phyloP scores from a whole-genome alignment of 441 rosid species.

The Populus hybrid region DNA sequence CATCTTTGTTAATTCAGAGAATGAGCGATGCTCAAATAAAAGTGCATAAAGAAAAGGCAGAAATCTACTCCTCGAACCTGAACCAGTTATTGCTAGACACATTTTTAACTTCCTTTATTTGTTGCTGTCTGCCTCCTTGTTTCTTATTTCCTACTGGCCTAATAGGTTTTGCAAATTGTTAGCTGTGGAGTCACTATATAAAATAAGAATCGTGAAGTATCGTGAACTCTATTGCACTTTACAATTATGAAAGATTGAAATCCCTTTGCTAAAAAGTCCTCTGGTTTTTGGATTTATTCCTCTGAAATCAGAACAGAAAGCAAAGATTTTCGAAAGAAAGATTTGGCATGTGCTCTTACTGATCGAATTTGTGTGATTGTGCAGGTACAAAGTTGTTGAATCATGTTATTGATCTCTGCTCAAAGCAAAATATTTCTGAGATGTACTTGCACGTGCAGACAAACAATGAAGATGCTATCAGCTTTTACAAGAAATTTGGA shows the following conservation, averaged over 20 bases:
- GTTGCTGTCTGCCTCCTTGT: background rate
- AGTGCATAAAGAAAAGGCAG: background rate
- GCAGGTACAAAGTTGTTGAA: constrained; percentile 83
- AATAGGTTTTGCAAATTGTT: background rate
- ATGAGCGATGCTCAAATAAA: background rate
- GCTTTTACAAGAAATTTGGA: constrained; percentile 89
- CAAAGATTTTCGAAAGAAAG: background rate
- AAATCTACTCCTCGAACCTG: background rate
- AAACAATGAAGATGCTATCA: constrained; percentile 88
- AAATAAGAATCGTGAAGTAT: background rate
- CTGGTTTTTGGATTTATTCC: background rate
- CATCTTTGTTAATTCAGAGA: background rate
- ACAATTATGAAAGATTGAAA: background rate
- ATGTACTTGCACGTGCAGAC: constrained; percentile 96
- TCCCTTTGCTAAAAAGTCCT: background rate
- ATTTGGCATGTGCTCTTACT: background rate
- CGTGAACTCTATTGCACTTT: background rate
- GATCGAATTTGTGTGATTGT: constrained; percentile 20
- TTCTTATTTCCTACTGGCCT: background rate
- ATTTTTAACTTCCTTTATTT: background rate
- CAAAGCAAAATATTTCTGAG: constrained; percentile 66
- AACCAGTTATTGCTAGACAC: background rate
- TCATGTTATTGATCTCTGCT: constrained; percentile 76
- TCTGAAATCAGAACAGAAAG: background rate
- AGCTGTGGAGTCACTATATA: background rate